Conservation (phyloP, 139 green algal genomes). For the Coelastrella sp. region DNA sequence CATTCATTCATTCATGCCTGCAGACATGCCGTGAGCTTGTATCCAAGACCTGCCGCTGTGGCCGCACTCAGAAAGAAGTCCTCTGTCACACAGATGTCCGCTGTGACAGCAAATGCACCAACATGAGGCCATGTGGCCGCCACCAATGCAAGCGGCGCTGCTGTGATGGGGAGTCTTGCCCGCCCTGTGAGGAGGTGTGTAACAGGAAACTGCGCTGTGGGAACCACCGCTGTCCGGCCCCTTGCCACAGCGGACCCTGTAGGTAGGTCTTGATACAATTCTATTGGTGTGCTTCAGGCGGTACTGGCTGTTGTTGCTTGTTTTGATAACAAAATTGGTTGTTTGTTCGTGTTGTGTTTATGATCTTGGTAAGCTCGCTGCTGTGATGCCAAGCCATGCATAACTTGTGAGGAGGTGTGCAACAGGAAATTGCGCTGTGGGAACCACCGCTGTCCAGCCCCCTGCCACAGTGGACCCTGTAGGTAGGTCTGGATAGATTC, state of each 20-base stretch:
- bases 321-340: too few relatives aligned
- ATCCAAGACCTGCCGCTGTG: constrained; percentile 69
- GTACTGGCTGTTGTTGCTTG: too few relatives aligned
- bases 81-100: constrained; percentile 71
- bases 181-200: constrained; percentile 89
- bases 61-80: constrained; percentile 39
- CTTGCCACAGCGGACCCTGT: constrained; percentile 85
- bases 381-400: constrained; percentile 84
- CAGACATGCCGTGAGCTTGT: constrained; percentile 60
- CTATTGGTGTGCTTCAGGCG: background rate
- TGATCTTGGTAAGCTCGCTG: constrained; percentile 64
- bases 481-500: constrained; percentile 5
- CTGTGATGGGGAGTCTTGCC: constrained; percentile 84
- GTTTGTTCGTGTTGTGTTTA: too few relatives aligned
- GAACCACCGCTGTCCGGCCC: constrained; percentile 86
- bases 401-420: constrained; percentile 89
- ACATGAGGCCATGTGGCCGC: constrained; percentile 72
- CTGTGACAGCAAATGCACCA: constrained; percentile 82
- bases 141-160: constrained; percentile 89
- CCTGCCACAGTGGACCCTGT: constrained; percentile 85
- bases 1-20: too few relatives aligned
- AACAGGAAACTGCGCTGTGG: constrained; percentile 78
- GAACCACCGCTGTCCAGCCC: constrained; percentile 86
- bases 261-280: constrained; percentile 28
- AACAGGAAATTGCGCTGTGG: constrained; percentile 78